A percentile compares a stretch with the other conserved stretches of the same genome.
These are phyloP conservation scores for Erythrophleum ivorense DNA, from an alignment of 331 rosid genomes.

Conservation along the genomic window DNA sequence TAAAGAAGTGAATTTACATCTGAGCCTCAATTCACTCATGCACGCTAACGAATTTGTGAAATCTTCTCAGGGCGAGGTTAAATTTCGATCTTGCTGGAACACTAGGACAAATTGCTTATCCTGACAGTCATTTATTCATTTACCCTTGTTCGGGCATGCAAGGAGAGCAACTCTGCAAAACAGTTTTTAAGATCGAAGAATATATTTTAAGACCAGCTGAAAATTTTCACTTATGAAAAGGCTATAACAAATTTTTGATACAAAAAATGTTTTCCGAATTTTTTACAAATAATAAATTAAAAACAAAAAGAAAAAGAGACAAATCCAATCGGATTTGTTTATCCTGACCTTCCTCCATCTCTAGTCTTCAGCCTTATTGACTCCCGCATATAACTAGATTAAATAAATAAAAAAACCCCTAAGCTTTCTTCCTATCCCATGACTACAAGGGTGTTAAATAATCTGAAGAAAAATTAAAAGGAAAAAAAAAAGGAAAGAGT, in stretches of 20 bases:
- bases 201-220: too few relatives aligned
- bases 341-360: not conserved
- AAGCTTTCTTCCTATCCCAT: conserved; percentile 7
- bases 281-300: not conserved
- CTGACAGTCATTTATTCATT: too few relatives aligned
- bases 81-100: too few relatives aligned
- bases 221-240: not conserved
- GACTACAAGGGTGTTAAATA: not conserved
- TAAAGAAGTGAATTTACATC: too few relatives aligned
- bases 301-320: not conserved
- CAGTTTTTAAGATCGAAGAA: too few relatives aligned
- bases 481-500: conserved; percentile 39
- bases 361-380: not conserved
- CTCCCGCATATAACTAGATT: not conserved
- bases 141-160: too few relatives aligned
- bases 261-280: not conserved
- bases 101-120: too few relatives aligned
- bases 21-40: too few relatives aligned
- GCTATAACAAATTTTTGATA: not conserved
- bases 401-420: not conserved
- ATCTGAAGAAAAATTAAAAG: too few relatives aligned
- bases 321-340: not conserved
- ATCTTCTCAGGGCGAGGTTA: too few relatives aligned
- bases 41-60: too few relatives aligned
- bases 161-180: too few relatives aligned